Percentiles rank a stretch among this genome's conserved stretches.
These are phyloP conservation scores for Albugo laibachii DNA, from an alignment of 352 stramenopile species.

Conservation along the genomic window DNA sequence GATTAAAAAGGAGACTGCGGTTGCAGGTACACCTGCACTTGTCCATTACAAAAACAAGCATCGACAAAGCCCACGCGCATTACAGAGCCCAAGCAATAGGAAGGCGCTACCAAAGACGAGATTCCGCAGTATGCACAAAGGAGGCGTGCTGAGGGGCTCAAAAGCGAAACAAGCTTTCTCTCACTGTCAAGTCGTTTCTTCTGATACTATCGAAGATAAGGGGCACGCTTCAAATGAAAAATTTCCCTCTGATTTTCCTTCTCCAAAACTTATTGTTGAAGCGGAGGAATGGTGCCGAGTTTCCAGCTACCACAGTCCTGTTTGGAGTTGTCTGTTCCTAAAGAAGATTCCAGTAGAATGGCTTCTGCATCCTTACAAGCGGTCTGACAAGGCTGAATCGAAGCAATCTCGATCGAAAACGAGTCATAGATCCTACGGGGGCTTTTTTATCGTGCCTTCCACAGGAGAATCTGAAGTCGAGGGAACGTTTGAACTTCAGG, in stretches of 20 bases:
- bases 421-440: conserved; percentile 7
- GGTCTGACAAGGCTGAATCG: conserved; percentile 3
- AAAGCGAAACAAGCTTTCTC: background rate
- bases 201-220: conserved; percentile 1
- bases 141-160: background rate
- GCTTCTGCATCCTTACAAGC: conserved; percentile 14
- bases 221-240: conserved; percentile 2
- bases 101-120: conserved; percentile 8
- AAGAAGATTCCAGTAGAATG: conserved; percentile 43
- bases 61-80: background rate
- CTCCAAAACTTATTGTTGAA: conserved; percentile 46
- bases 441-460: conserved; percentile 52
- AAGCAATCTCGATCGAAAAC: background rate
- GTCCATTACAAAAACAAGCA: no score
- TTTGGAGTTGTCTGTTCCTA: conserved; percentile 36
- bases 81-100: background rate
- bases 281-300: conserved; percentile 53
- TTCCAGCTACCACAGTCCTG: conserved; percentile 30
- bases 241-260: conserved; percentile 10
- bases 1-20: no score
- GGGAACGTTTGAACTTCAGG: conserved; percentile 69
- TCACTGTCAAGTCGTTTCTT: background rate
- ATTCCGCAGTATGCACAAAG: conserved; percentile 6
- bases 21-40: no score
- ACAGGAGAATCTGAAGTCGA: conserved; percentile 45